Evolutionary conservation across 2,329 filamentous ascomycete species (phyloP), one percentile per base, ranked within the genome.

Genomic region (Colletotrichum falcatum): DNA sequence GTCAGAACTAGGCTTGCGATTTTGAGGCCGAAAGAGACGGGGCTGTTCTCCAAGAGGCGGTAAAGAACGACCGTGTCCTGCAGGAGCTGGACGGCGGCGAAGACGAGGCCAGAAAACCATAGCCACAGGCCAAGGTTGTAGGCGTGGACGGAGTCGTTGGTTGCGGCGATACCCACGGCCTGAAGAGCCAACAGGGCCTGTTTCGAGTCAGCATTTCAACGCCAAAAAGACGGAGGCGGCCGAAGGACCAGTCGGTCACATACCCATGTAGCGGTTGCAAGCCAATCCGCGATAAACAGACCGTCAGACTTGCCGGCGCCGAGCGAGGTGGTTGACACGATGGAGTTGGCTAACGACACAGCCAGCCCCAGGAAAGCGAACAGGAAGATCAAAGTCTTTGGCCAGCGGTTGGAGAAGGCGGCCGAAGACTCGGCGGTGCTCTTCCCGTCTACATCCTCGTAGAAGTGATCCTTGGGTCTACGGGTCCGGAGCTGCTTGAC

Each of bases 391-490:
- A 84, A 77, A 5, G 82, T 72, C 76, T 91, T 92, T 64, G 90
- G 85, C 67, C 84, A 75, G 67, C 82, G 87, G 73, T 88, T 86
- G 35, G 91, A 91, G 76, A 91, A 94, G 48, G 84, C 84, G 28
- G 85, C 84, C 62, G 89, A 77, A 1, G 90, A 89, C 76, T 91
- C 89, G 49, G 88, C 84, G 0, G 89, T 91, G 39, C 90, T 91
- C 73, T 86, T 84, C 59, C 92, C 92, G 79, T 95, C 92, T 72
- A 85, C 81, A 76, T 95, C 92, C 74, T 90, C 83, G 76, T 94
- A 94, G 16, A 85, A 81, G 14, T 85, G 80, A 49, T 86, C 81
- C 67, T 68, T 73, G 11, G 81, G 78, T 5, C 76, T 77, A 30
- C 78, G 78, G 48, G 77, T 75, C 39, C 78, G 79, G 44, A 79